Percentiles rank a stretch among this genome's conserved stretches.
phyloP scores from a whole-genome alignment of 768 basidiomycete species.

The Erythrobasidium yunnanense region DNA sequence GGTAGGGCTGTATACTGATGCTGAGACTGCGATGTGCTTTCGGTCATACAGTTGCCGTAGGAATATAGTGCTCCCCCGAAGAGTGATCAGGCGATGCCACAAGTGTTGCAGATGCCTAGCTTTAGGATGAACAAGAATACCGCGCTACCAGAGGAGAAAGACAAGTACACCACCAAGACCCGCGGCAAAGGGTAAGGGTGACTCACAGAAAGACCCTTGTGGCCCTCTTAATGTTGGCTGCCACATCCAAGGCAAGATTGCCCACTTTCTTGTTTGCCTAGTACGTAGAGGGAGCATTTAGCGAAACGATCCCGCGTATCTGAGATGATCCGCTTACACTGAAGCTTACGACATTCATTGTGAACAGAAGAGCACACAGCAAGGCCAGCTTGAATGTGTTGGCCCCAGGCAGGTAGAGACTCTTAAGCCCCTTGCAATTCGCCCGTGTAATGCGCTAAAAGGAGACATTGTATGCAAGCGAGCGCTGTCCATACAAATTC shows the following conservation, averaged over 20 bases:
- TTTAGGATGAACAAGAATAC: no score
- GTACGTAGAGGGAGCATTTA: not conserved
- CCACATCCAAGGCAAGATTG: slow-evolving; percentile 79
- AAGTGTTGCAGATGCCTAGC: no score
- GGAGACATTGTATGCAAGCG: slow-evolving; percentile 73
- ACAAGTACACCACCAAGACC: no score
- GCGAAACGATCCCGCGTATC: not conserved
- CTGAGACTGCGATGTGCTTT: no score
- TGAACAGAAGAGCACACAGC: slow-evolving; percentile 76
- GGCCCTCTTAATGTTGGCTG: slow-evolving; percentile 41
- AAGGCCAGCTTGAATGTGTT: slow-evolving; percentile 47
- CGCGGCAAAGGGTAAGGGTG: no score
- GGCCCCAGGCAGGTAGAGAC: slow-evolving; percentile 44
- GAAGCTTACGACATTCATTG: slow-evolving; percentile 85
- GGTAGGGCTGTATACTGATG: no score
- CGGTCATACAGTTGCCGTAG: no score
- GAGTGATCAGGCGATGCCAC: no score
- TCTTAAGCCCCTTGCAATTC: slow-evolving; percentile 56
- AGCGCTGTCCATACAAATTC: slow-evolving; percentile 67
- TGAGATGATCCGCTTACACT: slow-evolving; percentile 43
- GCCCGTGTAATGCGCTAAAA: slow-evolving; percentile 65
- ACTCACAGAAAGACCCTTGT: slow-evolving; percentile 40
- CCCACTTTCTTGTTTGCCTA: slow-evolving; percentile 85
- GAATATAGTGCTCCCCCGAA: no score
- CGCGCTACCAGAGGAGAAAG: no score